These are phyloP conservation scores for Bauhinia variegata DNA, from an alignment of 306 rosid species.

Conservation along the genomic window DNA sequence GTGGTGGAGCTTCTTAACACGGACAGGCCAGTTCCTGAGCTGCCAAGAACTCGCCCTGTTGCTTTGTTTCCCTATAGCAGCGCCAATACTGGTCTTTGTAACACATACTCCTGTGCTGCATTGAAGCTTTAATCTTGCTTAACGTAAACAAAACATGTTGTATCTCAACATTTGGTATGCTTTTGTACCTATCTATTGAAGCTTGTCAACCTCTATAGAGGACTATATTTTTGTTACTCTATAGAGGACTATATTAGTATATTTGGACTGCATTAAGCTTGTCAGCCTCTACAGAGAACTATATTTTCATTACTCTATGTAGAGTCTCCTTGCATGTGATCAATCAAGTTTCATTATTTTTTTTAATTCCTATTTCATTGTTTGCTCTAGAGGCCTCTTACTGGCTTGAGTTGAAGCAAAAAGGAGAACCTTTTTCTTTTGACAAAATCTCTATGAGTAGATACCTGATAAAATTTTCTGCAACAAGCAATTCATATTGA, in stretches of 20 bases:
- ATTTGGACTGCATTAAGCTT: too few relatives aligned
- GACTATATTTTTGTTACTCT: conserved; percentile 3
- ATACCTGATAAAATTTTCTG: too few relatives aligned
- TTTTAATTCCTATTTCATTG: too few relatives aligned
- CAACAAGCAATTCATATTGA: too few relatives aligned
- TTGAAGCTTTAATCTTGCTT: conserved; percentile 43
- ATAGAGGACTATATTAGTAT: too few relatives aligned
- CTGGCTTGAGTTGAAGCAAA: too few relatives aligned
- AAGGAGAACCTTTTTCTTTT: too few relatives aligned
- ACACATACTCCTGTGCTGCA: conserved; percentile 60
- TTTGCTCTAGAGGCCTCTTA: too few relatives aligned
- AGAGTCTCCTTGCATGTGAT: conserved; percentile 6
- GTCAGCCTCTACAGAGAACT: neutral
- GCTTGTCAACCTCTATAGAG: conserved; percentile 4
- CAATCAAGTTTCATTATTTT: conserved; percentile 12
- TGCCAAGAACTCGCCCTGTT: conserved; percentile 69
- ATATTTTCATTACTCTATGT: neutral
- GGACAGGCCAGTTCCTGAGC: conserved; percentile 64
- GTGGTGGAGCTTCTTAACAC: conserved; percentile 61
- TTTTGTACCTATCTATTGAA: conserved; percentile 1
- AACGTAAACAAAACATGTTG: conserved; percentile 11
- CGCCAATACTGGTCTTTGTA: conserved; percentile 65
- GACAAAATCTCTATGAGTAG: too few relatives aligned
- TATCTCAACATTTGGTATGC: conserved; percentile 3
- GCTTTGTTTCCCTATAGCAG: conserved; percentile 73